Conservation (phyloP, 2,329 filamentous ascomycete genomes). For the Alternaria tenuissima region DNA sequence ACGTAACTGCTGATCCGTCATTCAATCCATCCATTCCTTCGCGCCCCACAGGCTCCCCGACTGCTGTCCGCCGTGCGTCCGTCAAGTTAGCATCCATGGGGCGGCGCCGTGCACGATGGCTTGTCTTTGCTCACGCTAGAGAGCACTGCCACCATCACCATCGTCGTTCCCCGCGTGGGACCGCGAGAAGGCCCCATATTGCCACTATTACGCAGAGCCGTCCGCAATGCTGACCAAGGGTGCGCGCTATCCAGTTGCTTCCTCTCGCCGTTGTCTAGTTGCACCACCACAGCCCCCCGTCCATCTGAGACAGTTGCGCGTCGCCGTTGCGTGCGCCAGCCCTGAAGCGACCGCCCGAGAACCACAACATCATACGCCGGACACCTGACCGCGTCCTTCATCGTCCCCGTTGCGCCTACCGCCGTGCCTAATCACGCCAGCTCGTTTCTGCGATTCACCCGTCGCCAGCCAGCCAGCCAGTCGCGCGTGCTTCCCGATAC, state of each 20-base stretch:
- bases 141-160: constrained; percentile 33
- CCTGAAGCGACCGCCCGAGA: constrained; percentile 25
- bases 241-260: constrained; percentile 31
- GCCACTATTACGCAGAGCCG: constrained; percentile 30
- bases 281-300: constrained; percentile 29
- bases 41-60: constrained; percentile 14
- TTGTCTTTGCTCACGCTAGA: constrained; percentile 25
- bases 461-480: background rate
- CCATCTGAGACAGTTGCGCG: constrained; percentile 44
- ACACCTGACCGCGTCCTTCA: constrained; percentile 17
- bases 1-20: constrained; percentile 30
- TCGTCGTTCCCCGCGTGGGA: constrained; percentile 33
- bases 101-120: constrained; percentile 21
- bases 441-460: constrained; percentile 1
- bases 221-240: constrained; percentile 46
- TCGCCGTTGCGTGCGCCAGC: constrained; percentile 23
- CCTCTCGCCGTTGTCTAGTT: constrained; percentile 17
- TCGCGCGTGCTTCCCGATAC: constrained; percentile 4
- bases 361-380: constrained; percentile 19
- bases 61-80: constrained; percentile 1
- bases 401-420: background rate
- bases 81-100: constrained; percentile 9
- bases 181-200: constrained; percentile 26
- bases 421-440: background rate
- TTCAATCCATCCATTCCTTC: constrained; percentile 13